Percentiles rank a stretch among this genome's conserved stretches.
phyloP scores from a whole-genome alignment of 2,329 filamentous ascomycete species.

The Amphichorda felina region DNA sequence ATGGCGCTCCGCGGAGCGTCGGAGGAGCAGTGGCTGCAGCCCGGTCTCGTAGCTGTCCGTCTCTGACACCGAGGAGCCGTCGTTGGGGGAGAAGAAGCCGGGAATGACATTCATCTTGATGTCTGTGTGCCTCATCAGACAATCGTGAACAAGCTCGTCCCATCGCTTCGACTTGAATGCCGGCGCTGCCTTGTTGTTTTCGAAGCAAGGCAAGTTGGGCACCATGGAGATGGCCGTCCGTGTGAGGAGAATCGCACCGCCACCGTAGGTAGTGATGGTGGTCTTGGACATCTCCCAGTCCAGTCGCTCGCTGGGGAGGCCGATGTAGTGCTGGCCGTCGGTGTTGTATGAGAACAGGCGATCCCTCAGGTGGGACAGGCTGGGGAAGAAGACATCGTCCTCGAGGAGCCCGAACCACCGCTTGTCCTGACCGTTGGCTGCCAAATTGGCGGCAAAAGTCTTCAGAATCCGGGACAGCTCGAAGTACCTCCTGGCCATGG shows the following conservation, averaged over 20 bases:
- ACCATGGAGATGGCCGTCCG: constrained; percentile 19
- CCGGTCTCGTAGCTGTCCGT: constrained; percentile 25
- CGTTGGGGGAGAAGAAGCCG: constrained; percentile 26
- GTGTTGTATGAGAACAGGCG: constrained; percentile 22
- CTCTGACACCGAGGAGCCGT: constrained; percentile 15
- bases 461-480: constrained; percentile 23
- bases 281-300: constrained; percentile 27
- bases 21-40: constrained; percentile 26
- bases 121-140: constrained; percentile 20
- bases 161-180: constrained; percentile 17
- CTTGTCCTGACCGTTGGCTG: constrained; percentile 22
- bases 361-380: constrained; percentile 23
- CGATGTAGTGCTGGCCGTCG: constrained; percentile 23
- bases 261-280: constrained; percentile 28
- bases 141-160: constrained; percentile 28
- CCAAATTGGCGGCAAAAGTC: constrained; percentile 18
- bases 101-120: constrained; percentile 28
- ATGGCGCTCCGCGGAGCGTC: constrained; percentile 24
- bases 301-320: constrained; percentile 27
- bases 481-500: constrained; percentile 21
- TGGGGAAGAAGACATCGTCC: constrained; percentile 33
- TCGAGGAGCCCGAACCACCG: constrained; percentile 31
- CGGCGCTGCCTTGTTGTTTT: constrained; percentile 6
- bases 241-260: constrained; percentile 30
- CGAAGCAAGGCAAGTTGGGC: constrained; percentile 24